A percentile compares a stretch with the other conserved stretches of the same genome.
These are phyloP conservation scores for Oryza australiensis DNA, from an alignment of 176 grass and related monocot species.

Conservation along the genomic window DNA sequence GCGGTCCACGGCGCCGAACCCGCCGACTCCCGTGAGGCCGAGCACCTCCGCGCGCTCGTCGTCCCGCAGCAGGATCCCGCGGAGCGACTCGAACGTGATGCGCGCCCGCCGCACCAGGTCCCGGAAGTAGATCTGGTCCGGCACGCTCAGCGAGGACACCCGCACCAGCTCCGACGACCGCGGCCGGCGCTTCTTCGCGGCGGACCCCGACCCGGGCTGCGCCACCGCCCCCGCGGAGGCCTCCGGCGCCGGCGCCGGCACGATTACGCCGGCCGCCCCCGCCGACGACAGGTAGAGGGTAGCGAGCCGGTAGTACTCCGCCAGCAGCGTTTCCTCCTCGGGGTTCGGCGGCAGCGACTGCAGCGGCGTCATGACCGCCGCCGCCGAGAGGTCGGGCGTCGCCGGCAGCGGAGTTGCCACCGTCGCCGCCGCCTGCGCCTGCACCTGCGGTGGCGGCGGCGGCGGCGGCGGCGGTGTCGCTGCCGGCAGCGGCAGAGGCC, in stretches of 20 bases:
- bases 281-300: constrained; percentile 51
- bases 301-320: constrained; percentile 70
- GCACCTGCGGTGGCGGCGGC: background rate
- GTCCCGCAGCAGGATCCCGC: constrained; percentile 55
- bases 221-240: constrained; percentile 21
- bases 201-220: constrained; percentile 41
- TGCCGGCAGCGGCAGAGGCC: constrained; percentile 38
- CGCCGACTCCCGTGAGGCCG: constrained; percentile 36
- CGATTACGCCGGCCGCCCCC: constrained; percentile 32
- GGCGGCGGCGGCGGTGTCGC: background rate
- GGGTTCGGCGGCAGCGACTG: constrained; percentile 49
- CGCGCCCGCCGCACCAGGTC: constrained; percentile 80
- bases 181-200: constrained; percentile 66
- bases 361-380: constrained; percentile 53
- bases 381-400: constrained; percentile 42
- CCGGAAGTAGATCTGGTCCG: constrained; percentile 92
- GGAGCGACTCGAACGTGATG: constrained; percentile 91
- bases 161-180: constrained; percentile 93
- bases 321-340: constrained; percentile 66
- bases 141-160: constrained; percentile 65
- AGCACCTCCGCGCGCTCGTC: constrained; percentile 59
- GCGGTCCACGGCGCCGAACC: constrained; percentile 31
- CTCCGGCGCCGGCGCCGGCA: constrained; percentile 42
- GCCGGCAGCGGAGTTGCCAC: background rate
- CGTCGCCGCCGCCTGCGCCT: background rate